Base-by-base conservation (phyloP, 768 basidiomycete species). In the Russula sp. region DNA sequence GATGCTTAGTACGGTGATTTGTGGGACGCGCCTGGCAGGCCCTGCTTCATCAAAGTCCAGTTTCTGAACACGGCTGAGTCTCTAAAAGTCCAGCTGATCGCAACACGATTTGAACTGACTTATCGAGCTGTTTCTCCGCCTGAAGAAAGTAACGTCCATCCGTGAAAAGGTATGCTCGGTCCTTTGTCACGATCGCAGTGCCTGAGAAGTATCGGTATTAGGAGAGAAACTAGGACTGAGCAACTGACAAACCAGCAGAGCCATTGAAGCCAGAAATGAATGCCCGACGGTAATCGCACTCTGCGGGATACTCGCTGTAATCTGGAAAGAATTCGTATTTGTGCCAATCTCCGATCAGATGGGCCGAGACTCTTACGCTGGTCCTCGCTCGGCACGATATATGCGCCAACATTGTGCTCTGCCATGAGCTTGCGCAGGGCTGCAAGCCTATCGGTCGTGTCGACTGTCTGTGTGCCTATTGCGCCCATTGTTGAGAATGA, bases 131-230 rank as follows among this genome's bases (percentile, higher is more conserved):
- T 67, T 94, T 83, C 65, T 82, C 84, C 0, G 97, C 97, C 76
- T 99, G 96, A 36, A 98, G 77, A 72, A 90, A 97, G 72, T 99
- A 99, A 51, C 96, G 78, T 3, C 96, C 97, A 77, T 99, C 96
- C 2, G 96, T 98, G 77, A 96, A 98, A 55, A 97, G 79, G 66
- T 80, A 85, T 0, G 94, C 95, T 5, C 84, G 78, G 32, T 86
- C 78, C 53, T 76, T 72, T 0, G 91, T 90, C 26, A 96, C 79
- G 49, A 95, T 73, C 2, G 92, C 94, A 64, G 85, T 89, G 51
- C 92, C 90, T 88, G 68, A 24, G 34, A 5, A 62, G 51, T 16
- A 30, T 38, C 49, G 24, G 20, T 34, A 53, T 52, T 26, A 28
- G 44, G n/a, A 36, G 26, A 40, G 14, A n/a, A 36, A 20, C 11